These are phyloP conservation scores for Perilla frutescens DNA, from an alignment of 257 asterid genomes.

Conservation along the genomic window DNA sequence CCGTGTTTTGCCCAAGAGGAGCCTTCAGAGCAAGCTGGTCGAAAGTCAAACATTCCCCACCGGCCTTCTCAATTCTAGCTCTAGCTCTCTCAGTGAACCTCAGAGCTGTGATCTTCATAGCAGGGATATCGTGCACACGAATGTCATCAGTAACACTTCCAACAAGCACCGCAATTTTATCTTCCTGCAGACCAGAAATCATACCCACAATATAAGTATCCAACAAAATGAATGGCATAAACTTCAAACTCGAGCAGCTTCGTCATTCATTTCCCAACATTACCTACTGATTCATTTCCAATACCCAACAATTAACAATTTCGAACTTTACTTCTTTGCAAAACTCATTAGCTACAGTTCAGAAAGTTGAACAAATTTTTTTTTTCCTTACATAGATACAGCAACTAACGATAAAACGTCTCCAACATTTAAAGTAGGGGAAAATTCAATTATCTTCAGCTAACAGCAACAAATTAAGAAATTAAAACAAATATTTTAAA, in stretches of 20 bases:
- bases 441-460: background rate
- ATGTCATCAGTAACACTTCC: slow-evolving; percentile 83
- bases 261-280: too few relatives aligned
- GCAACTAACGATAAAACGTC: too few relatives aligned
- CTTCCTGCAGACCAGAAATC: slow-evolving; percentile 52
- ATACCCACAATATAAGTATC: background rate
- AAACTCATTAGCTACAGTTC: too few relatives aligned
- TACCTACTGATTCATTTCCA: too few relatives aligned
- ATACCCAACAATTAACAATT: too few relatives aligned
- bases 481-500: background rate
- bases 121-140: slow-evolving; percentile 71
- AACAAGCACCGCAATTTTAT: slow-evolving; percentile 80
- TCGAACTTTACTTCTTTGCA: too few relatives aligned
- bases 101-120: slow-evolving; percentile 75
- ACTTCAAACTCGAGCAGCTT: background rate
- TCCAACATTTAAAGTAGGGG: too few relatives aligned
- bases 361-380: too few relatives aligned
- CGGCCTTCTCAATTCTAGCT: slow-evolving; percentile 95
- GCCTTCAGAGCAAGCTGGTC: slow-evolving; percentile 96
- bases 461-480: background rate
- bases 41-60: slow-evolving; percentile 91
- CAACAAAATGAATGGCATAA: background rate
- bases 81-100: slow-evolving; percentile 90
- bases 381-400: too few relatives aligned
- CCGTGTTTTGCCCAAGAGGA: slow-evolving; percentile 97